Percentiles rank a stretch among this genome's conserved stretches.
Evolutionary conservation across 108 stramenopile species (phyloP).

Genomic region (Aureococcus anophagefferens): DNA sequence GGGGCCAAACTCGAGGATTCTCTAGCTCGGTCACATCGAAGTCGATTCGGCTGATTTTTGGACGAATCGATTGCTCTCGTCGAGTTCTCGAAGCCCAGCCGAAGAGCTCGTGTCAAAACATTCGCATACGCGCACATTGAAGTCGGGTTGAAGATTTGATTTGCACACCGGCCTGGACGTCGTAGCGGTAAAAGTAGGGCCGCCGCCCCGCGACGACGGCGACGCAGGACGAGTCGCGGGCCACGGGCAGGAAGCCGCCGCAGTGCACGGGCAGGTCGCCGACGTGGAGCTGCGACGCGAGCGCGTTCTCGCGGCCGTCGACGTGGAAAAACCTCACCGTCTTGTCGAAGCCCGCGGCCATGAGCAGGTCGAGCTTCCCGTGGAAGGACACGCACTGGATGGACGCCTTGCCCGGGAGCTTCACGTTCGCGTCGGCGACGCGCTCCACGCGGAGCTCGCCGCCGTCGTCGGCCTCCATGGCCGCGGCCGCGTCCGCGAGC

Average conservation of each 20-base stretch:
- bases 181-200: constrained; percentile 39
- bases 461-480: neutral
- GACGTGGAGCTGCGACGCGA: constrained; percentile 20
- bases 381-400: constrained; percentile 28
- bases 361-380: constrained; percentile 14
- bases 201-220: constrained; percentile 29
- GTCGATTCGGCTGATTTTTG: too few relatives aligned
- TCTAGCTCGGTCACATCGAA: too few relatives aligned
- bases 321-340: constrained; percentile 31
- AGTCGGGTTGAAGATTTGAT: too few relatives aligned
- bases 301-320: constrained; percentile 30
- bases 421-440: constrained; percentile 30
- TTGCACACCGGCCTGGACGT: constrained; percentile 12
- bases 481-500: neutral
- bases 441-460: neutral
- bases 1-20: too few relatives aligned
- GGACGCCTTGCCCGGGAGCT: constrained; percentile 19
- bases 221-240: constrained; percentile 2
- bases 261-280: constrained; percentile 30
- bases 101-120: too few relatives aligned
- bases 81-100: too few relatives aligned
- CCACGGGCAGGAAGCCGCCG: constrained; percentile 15
- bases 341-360: constrained; percentile 35
- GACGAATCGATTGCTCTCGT: too few relatives aligned
- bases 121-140: too few relatives aligned